Evolutionary conservation across 2,329 filamentous ascomycete genomes (phyloP), one percentile per base, ranked within the genome.

Genomic region (Cordyceps cicadae): DNA sequence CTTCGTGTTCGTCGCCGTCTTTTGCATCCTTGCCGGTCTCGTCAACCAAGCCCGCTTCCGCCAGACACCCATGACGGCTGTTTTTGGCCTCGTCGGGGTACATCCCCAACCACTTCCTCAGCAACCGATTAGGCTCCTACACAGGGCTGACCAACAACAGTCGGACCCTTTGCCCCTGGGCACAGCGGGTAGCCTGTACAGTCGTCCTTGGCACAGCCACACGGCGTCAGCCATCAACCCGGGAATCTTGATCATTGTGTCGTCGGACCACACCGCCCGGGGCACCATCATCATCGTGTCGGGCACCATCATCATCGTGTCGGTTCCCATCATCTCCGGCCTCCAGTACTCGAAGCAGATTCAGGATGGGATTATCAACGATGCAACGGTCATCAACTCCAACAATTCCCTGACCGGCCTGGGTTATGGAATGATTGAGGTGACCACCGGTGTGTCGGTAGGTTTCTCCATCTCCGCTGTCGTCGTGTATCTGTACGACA

Each of bases 241-340:
- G 3, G 59, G 53, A 46, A 61, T 61, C n/a, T 61, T 61, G 11
- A 57, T 48, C 11, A 56, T 61, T 61, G 59, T 61, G n/a, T 57
- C 59, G 21, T 56, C 53, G 29, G 48, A 53, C n/a, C 32, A 57
- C n/a, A 53, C 59, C 11, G 59, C 59, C 9, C 21, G 34, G 2
- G 50, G 60, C 17, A 41, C 60, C 17, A 54, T 59, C 21, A 59
- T n/a, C n/a, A n/a, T n/a, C n/a, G n/a, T n/a, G n/a, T n/a, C n/a
- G n/a, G n/a, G n/a, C n/a, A n/a, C n/a, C n/a, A n/a, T n/a, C n/a
- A n/a, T n/a, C n/a, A n/a, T n/a, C n/a, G n/a, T n/a, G n/a, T n/a
- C n/a, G n/a, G n/a, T n/a, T n/a, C n/a, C n/a, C n/a, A n/a, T n/a
- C n/a, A n/a, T 59, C 21, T 59, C 54, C 2, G 43, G 60, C 29